Evolutionary conservation across 2,329 filamentous ascomycete species (phyloP), one percentile per base, ranked within the genome.

Genomic region (Hymenoscyphus scutula): DNA sequence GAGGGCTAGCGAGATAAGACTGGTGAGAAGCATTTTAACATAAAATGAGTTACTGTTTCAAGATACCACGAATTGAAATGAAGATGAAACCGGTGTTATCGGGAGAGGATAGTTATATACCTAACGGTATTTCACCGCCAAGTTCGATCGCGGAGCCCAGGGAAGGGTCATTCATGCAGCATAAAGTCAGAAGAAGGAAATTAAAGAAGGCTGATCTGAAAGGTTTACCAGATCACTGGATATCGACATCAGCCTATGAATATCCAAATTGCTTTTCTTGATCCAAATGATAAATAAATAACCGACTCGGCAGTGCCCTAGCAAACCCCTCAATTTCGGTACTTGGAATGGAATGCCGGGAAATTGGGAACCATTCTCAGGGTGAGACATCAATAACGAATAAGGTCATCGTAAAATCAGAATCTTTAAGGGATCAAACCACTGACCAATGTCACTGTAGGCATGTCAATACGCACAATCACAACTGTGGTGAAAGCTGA

Each of bases 21-120:
- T 27, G 1, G 56, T 8, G 48, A 61, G 59, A 23, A 64, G 51
- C 65, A 67, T 67, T n/a, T 59, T 59, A 11, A 27, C 13, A 17
- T 41, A 55, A 2, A 17, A 38, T n/a, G 4, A 15, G n/a, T n/a
- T 38, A 38, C 5, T 8, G 11, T 5, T 41, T 41, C 13, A 41
- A 10, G 5, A 2, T 17, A 8, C 13, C 17, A 15, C 37, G 7
- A 41, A n/a, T n/a, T n/a, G n/a, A 6, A 41, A n/a, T n/a, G 37
- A 17, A 15, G 17, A 41, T 41, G 10, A 5, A 41, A 17, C 37
- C 5, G n/a, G 37, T 15, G 5, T 5, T 41, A 34, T 56, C n/a
- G 25, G 19, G 56, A 45, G 41, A 27, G 37, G 19, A 29, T 58
- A 25, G 48, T 45, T 58, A 41, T 58, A 58, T 58, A 58, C 56